These are phyloP conservation scores for Phytophthora podocarpi DNA, from an alignment of 352 stramenopile species.

Conservation along the genomic window DNA sequence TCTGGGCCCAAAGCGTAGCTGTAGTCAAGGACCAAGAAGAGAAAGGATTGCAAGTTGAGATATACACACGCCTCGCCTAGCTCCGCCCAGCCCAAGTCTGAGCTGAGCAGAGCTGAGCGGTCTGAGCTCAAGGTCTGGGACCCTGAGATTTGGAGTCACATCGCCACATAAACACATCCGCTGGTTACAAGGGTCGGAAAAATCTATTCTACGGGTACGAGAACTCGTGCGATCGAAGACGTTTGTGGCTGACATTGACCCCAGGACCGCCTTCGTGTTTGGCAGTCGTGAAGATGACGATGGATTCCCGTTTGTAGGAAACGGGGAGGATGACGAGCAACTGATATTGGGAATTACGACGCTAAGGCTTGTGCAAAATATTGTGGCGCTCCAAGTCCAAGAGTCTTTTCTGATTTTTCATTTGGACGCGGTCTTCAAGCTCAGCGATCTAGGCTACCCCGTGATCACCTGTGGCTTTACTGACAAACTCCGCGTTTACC, in stretches of 20 bases:
- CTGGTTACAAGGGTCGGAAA: slow-evolving; percentile 2
- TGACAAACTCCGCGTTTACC: neutral
- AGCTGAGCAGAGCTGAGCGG: no score
- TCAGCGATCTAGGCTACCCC: slow-evolving; percentile 1
- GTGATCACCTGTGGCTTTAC: slow-evolving; percentile 8
- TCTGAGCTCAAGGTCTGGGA: no score
- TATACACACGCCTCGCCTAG: no score
- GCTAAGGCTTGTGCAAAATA: neutral
- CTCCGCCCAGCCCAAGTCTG: no score
- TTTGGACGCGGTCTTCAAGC: neutral
- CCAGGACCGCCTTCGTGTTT: neutral
- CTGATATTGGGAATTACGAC: neutral
- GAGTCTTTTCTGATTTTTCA: slow-evolving; percentile 2
- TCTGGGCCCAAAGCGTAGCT: no score
- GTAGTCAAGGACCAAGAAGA: no score
- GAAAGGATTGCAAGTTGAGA: no score
- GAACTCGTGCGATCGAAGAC: neutral
- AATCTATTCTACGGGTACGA: neutral
- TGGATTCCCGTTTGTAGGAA: slow-evolving; percentile 7
- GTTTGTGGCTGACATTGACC: neutral
- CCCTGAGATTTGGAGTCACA: no score
- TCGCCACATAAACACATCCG: no score
- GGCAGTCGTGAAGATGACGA: neutral
- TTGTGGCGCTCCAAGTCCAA: neutral
- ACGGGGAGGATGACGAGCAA: neutral